Evolutionary conservation across 2,329 filamentous ascomycete genomes (phyloP).

Genomic region (Neocatenulostroma microsporum): DNA sequence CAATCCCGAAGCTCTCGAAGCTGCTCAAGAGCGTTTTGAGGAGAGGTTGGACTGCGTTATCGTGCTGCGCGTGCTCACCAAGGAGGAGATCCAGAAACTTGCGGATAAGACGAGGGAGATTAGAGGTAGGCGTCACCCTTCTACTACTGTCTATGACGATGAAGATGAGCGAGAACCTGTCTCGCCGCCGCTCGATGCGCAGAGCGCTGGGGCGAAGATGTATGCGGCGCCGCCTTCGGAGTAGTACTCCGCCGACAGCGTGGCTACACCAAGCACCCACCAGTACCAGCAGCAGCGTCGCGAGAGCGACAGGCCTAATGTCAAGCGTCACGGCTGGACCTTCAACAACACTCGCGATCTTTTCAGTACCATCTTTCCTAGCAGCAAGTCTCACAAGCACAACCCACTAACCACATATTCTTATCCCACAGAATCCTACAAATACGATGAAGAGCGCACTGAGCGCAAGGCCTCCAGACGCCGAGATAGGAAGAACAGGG

Average conservation of each 20-base stretch:
- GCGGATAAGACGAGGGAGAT: constrained; percentile 74
- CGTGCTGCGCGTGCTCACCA: constrained; percentile 75
- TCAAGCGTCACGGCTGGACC: constrained; percentile 2
- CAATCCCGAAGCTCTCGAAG: constrained; percentile 77
- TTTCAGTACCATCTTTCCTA: constrained; percentile 3
- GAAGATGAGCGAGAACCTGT: neutral
- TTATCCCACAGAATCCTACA: constrained; percentile 21
- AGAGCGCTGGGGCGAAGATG: neutral
- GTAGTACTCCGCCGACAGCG: constrained; percentile 6
- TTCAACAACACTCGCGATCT: constrained; percentile 4
- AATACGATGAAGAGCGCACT: constrained; percentile 24
- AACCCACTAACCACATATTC: constrained; percentile 9
- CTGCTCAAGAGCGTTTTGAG: constrained; percentile 85
- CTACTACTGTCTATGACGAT: neutral
- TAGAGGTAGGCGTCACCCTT: constrained; percentile 43
- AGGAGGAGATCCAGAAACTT: constrained; percentile 84
- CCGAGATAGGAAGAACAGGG: constrained; percentile 21
- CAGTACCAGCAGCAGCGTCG: neutral
- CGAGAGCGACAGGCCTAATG: neutral
- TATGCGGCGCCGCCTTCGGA: neutral
- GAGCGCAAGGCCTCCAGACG: constrained; percentile 21
- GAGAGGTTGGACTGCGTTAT: constrained; percentile 91
- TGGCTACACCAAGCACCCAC: too few relatives aligned
- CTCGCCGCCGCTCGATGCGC: constrained; percentile 5
- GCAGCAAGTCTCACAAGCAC: neutral